Evolutionary conservation across 768 basidiomycete species (phyloP).

Genomic region (Crassisporium funariophilum): DNA sequence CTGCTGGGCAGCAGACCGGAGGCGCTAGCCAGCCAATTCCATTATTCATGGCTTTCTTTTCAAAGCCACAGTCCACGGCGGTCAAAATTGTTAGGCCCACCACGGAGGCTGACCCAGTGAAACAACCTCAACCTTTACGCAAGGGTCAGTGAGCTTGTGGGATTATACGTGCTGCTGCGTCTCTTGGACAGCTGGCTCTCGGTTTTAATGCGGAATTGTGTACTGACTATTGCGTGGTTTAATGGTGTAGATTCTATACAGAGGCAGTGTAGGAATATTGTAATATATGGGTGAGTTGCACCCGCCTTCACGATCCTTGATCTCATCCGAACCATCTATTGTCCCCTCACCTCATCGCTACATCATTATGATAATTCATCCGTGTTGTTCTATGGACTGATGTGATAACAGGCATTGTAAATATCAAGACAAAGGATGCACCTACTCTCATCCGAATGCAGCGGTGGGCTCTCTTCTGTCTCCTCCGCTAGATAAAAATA

Average conservation of each 20-base stretch:
- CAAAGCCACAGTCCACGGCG: slow-evolving; percentile 63
- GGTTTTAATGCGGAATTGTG: too few relatives aligned
- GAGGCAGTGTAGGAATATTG: slow-evolving; percentile 87
- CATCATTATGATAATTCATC: slow-evolving; percentile 2
- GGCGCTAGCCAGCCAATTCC: slow-evolving; percentile 8
- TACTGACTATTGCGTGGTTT: too few relatives aligned
- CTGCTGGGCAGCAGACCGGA: slow-evolving; percentile 32
- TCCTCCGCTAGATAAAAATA: background rate
- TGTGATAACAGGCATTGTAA: slow-evolving; percentile 64
- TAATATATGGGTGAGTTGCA: slow-evolving; percentile 78
- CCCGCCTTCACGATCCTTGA: background rate
- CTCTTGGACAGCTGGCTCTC: too few relatives aligned
- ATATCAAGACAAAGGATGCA: slow-evolving; percentile 85
- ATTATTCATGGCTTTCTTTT: slow-evolving; percentile 65
- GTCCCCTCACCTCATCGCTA: too few relatives aligned
- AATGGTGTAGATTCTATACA: slow-evolving; percentile 57
- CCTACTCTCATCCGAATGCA: slow-evolving; percentile 78
- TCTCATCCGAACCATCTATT: too few relatives aligned
- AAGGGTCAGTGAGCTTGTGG: slow-evolving; percentile 52
- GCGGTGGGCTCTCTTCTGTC: slow-evolving; percentile 34
- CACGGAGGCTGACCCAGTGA: slow-evolving; percentile 39
- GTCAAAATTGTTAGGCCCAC: slow-evolving; percentile 73
- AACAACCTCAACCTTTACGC: slow-evolving; percentile 42
- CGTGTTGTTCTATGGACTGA: background rate
- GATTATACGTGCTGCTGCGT: slow-evolving; percentile 3